Percentiles rank a stretch among this genome's conserved stretches.
Conservation (phyloP, 2,329 filamentous ascomycete genomes). For the Immersiporthe knoxdaviesiana region DNA sequence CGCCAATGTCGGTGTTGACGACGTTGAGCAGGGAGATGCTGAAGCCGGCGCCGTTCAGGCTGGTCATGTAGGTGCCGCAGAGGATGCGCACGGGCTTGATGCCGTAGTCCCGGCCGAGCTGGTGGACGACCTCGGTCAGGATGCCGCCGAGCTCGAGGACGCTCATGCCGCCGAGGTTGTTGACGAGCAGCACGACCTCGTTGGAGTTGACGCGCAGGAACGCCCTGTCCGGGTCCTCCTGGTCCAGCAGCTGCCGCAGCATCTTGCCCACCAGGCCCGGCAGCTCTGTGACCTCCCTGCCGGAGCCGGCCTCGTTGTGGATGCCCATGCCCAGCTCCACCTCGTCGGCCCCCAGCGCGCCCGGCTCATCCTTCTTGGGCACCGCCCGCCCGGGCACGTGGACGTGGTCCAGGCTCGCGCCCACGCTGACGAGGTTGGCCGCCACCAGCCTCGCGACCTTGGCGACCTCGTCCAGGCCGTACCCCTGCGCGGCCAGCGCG, state of each 20-base stretch:
- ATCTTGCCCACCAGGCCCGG: slow-evolving; percentile 64
- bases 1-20: slow-evolving; percentile 59
- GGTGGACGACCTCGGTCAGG: slow-evolving; percentile 67
- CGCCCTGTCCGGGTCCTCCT: slow-evolving; percentile 68
- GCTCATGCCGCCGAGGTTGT: slow-evolving; percentile 77
- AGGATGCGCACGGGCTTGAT: slow-evolving; percentile 68
- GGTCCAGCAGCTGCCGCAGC: slow-evolving; percentile 70
- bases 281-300: slow-evolving; percentile 54
- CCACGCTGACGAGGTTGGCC: slow-evolving; percentile 80
- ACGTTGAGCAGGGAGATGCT: slow-evolving; percentile 72
- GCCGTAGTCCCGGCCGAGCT: slow-evolving; percentile 59
- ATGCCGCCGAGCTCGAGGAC: slow-evolving; percentile 74
- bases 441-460: slow-evolving; percentile 72
- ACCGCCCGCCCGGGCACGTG: slow-evolving; percentile 80
- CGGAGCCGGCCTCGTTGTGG: slow-evolving; percentile 69
- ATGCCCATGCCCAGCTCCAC: slow-evolving; percentile 77
- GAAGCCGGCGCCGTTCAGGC: slow-evolving; percentile 75
- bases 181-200: slow-evolving; percentile 71
- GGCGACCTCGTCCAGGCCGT: slow-evolving; percentile 70
- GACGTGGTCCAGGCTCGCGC: slow-evolving; percentile 86
- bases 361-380: slow-evolving; percentile 51
- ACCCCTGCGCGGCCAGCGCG: slow-evolving; percentile 75
- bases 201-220: slow-evolving; percentile 66
- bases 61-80: slow-evolving; percentile 77
- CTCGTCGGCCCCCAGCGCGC: slow-evolving; percentile 61